A percentile compares a stretch with the other conserved stretches of the same genome.
Evolutionary conservation across 208 protist species (phyloP).

Genomic region (Herpetomonas muscarum): DNA sequence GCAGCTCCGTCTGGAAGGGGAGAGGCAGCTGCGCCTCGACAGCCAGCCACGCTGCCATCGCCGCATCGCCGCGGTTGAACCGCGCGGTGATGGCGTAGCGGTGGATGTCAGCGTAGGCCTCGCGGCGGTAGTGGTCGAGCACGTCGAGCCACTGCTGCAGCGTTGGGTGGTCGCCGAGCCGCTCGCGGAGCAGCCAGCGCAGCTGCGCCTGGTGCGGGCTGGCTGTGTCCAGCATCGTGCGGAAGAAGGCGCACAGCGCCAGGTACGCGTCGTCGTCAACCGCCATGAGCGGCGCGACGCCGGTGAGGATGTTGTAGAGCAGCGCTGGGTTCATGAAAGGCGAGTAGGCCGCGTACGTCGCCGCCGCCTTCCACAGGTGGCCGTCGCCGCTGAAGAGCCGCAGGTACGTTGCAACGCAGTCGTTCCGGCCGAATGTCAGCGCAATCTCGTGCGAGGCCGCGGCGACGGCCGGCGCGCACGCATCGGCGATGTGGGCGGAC

Average conservation of each 20-base stretch:
- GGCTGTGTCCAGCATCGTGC: conserved; percentile 33
- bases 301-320: conserved; percentile 33
- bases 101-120: conserved; percentile 36
- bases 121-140: conserved; percentile 42
- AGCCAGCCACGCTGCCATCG: conserved; percentile 60
- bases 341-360: conserved; percentile 61
- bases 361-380: conserved; percentile 55
- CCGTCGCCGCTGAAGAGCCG: conserved; percentile 36
- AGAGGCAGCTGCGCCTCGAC: conserved; percentile 50
- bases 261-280: conserved; percentile 31
- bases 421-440: conserved; percentile 62
- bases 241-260: conserved; percentile 43
- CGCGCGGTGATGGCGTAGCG: conserved; percentile 37
- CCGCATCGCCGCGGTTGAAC: conserved; percentile 25
- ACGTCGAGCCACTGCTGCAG: conserved; percentile 50
- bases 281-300: conserved; percentile 24
- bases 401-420: conserved; percentile 40
- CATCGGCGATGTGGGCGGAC: conserved; percentile 75
- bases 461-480: conserved; percentile 46
- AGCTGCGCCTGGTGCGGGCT: conserved; percentile 42
- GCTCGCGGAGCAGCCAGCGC: conserved; percentile 27
- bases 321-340: conserved; percentile 60
- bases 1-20: conserved; percentile 42
- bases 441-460: conserved; percentile 29
- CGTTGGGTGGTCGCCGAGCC: conserved; percentile 37